These are phyloP conservation scores for Piromyces sp. DNA, from an alignment of 192 early-diverging fungal species.

Conservation along the genomic window DNA sequence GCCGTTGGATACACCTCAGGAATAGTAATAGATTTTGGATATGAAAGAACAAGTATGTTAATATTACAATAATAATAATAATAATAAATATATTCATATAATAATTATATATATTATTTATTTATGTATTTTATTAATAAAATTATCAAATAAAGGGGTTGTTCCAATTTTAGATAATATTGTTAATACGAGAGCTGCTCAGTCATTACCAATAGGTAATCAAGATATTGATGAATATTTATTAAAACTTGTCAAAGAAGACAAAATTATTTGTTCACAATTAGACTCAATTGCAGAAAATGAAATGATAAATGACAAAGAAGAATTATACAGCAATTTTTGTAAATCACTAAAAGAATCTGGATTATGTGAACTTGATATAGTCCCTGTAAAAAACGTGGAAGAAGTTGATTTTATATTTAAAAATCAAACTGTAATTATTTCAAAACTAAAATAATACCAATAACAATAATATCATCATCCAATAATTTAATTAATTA, in stretches of 20 bases:
- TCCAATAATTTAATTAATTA: too few relatives aligned
- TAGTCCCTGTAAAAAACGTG: slow-evolving; percentile 7
- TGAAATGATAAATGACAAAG: slow-evolving; percentile 7
- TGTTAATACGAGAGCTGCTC: slow-evolving; percentile 36
- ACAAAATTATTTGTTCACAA: slow-evolving; percentile 9
- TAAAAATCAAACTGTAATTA: not conserved
- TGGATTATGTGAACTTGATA: slow-evolving; percentile 9
- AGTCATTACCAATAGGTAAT: slow-evolving; percentile 52
- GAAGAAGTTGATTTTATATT: slow-evolving; percentile 8
- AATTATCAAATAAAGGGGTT: slow-evolving; percentile 24
- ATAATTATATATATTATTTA: not conserved
- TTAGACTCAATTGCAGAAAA: slow-evolving; percentile 2
- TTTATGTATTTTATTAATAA: not conserved
- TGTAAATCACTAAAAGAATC: slow-evolving; percentile 12
- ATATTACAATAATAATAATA: not conserved
- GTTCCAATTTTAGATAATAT: slow-evolving; percentile 62
- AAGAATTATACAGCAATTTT: not conserved
- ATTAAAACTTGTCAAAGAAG: slow-evolving; percentile 31
- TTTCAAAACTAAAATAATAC: too few relatives aligned
- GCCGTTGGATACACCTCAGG: slow-evolving; percentile 60
- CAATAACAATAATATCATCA: too few relatives aligned
- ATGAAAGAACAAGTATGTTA: slow-evolving; percentile 49
- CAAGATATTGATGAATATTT: slow-evolving; percentile 47
- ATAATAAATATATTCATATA: not conserved
- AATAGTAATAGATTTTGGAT: slow-evolving; percentile 81